Percentiles rank a stretch among this genome's conserved stretches.
Evolutionary conservation across 495 filamentous ascomycete genomes (phyloP).

Genomic region (Cercophora scortea): DNA sequence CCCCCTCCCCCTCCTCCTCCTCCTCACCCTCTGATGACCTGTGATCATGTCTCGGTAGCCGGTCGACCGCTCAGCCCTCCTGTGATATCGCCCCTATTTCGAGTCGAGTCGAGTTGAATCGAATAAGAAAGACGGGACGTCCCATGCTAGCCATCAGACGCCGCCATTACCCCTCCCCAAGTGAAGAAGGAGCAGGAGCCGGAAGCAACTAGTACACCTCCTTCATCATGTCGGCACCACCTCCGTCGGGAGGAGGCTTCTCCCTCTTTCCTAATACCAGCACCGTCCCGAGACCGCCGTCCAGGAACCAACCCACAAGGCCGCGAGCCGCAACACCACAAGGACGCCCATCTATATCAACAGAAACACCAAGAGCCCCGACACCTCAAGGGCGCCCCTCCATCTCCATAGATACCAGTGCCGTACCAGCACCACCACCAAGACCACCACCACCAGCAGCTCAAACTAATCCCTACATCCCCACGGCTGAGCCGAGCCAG

Average conservation of each 20-base stretch:
- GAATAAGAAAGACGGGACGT: conserved; percentile 1
- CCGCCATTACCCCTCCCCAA: not conserved
- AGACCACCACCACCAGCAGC: too few relatives aligned
- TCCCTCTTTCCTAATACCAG: conserved; percentile 44
- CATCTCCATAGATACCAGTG: conserved; percentile 14
- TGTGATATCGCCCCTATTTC: not conserved
- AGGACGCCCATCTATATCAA: conserved; percentile 22
- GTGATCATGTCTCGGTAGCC: conserved; percentile 20
- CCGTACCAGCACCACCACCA: too few relatives aligned
- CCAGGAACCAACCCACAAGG: conserved; percentile 28
- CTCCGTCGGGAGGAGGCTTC: conserved; percentile 35
- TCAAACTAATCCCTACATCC: too few relatives aligned
- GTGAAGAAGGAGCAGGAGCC: too few relatives aligned
- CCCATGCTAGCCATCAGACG: not conserved
- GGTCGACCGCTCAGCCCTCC: conserved; percentile 1
- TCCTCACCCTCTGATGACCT: conserved; percentile 1
- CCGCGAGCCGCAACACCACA: conserved; percentile 31
- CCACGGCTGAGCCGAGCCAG: too few relatives aligned
- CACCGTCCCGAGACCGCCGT: conserved; percentile 20
- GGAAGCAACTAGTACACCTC: too few relatives aligned
- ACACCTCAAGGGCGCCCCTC: conserved; percentile 31
- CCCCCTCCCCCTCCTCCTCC: not conserved
- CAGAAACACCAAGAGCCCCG: conserved; percentile 25
- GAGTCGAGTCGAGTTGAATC: not conserved
- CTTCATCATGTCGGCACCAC: conserved; percentile 25